These are phyloP conservation scores for Anthracocystis setariae DNA, from an alignment of 1,284 basidiomycete genomes.

Conservation along the genomic window DNA sequence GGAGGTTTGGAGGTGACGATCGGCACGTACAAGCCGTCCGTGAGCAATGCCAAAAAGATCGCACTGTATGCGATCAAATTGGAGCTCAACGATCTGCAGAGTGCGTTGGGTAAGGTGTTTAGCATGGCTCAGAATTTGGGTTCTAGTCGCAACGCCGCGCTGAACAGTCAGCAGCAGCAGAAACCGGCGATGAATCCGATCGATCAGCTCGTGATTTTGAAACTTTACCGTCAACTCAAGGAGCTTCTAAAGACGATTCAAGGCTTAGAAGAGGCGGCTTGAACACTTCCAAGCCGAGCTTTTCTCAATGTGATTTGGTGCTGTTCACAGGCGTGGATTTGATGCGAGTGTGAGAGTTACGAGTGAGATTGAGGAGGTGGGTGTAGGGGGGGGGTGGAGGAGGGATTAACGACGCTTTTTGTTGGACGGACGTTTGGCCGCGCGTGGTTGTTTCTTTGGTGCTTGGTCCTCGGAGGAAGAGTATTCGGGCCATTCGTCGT, in stretches of 20 bases:
- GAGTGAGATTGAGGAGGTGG: not conserved
- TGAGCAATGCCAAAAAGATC: slow-evolving; percentile 61
- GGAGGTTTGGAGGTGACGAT: slow-evolving; percentile 60
- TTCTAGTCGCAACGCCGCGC: no score
- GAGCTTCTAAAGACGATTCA: slow-evolving; percentile 62
- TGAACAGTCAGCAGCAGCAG: not conserved
- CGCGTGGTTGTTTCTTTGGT: slow-evolving; percentile 5
- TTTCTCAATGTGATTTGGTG: not conserved
- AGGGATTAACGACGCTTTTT: slow-evolving; percentile 23
- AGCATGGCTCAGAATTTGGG: slow-evolving; percentile 41
- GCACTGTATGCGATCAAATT: slow-evolving; percentile 66
- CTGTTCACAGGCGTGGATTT: not conserved
- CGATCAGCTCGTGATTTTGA: slow-evolving; percentile 63
- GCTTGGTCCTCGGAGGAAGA: slow-evolving; percentile 17
- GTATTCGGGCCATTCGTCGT: slow-evolving; percentile 42
- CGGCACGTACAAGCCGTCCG: slow-evolving; percentile 56
- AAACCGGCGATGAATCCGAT: slow-evolving; percentile 53
- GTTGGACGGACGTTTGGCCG: not conserved
- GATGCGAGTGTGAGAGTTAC: not conserved
- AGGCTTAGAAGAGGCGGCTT: slow-evolving; percentile 50
- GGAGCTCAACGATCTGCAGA: slow-evolving; percentile 60
- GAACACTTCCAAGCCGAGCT: not conserved
- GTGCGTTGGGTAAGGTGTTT: slow-evolving; percentile 59
- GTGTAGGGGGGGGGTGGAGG: not conserved
- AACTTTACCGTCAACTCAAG: slow-evolving; percentile 59